A percentile compares a stretch with the other conserved stretches of the same genome.
These are phyloP conservation scores for Cyberlindnera sargentensis DNA, from an alignment of 805 yeast genomes.

Conservation along the genomic window DNA sequence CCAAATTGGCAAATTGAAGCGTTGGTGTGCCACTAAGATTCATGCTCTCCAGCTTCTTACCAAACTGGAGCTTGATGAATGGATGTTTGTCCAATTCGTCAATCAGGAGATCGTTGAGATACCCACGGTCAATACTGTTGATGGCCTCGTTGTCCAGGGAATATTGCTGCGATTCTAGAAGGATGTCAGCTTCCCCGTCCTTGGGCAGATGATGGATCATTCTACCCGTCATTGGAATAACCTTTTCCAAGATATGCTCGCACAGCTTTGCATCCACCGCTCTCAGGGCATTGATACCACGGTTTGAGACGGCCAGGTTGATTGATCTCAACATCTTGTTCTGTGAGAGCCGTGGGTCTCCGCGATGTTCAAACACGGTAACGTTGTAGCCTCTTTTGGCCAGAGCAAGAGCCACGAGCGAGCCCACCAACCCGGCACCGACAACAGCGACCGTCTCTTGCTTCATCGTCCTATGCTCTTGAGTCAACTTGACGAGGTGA, in stretches of 20 bases:
- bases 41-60: slow-evolving; percentile 45
- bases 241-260: slow-evolving; percentile 43
- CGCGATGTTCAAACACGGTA: slow-evolving; percentile 61
- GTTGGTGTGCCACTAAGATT: slow-evolving; percentile 25
- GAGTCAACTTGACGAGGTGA: too few species aligned
- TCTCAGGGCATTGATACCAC: slow-evolving; percentile 70
- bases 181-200: slow-evolving; percentile 32
- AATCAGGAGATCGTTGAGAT: slow-evolving; percentile 57
- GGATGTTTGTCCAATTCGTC: slow-evolving; percentile 51
- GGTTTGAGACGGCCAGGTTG: slow-evolving; percentile 78
- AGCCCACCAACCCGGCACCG: slow-evolving; percentile 91
- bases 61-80: slow-evolving; percentile 42
- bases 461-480: not conserved
- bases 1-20: slow-evolving; percentile 18
- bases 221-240: slow-evolving; percentile 83
- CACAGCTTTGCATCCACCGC: slow-evolving; percentile 57
- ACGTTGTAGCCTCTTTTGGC: slow-evolving; percentile 67
- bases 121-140: slow-evolving; percentile 75
- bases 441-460: slow-evolving; percentile 46
- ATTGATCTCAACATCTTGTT: slow-evolving; percentile 55
- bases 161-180: slow-evolving; percentile 61
- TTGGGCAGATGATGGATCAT: slow-evolving; percentile 70
- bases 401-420: slow-evolving; percentile 76
- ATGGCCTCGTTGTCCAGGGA: slow-evolving; percentile 70
- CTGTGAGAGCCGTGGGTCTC: slow-evolving; percentile 48